Evolutionary conservation across 495 filamentous ascomycete species (phyloP).

Genomic region (Podospora appendiculata): DNA sequence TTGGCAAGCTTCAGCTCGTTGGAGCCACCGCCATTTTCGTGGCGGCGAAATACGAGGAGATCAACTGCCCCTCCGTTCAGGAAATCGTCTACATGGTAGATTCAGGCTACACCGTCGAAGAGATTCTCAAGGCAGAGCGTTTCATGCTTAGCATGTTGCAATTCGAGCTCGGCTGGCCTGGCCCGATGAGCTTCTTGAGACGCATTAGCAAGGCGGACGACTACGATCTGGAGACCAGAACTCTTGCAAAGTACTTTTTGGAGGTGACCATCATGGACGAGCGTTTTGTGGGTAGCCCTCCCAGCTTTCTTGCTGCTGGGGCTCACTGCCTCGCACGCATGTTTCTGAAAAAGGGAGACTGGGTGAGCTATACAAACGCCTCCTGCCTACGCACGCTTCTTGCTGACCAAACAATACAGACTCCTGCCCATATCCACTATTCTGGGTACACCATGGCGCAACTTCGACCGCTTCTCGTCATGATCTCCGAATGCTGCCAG

Average conservation of each 20-base stretch:
- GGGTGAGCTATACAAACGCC: conserved; percentile 55
- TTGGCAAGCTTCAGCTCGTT: conserved; percentile 91
- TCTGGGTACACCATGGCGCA: conserved; percentile 86
- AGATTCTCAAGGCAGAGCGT: conserved; percentile 93
- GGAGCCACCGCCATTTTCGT: conserved; percentile 94
- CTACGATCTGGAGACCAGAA: conserved; percentile 92
- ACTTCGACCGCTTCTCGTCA: conserved; percentile 63
- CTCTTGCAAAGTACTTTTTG: conserved; percentile 95
- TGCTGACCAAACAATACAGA: conserved; percentile 35
- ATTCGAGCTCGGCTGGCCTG: conserved; percentile 93
- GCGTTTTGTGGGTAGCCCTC: conserved; percentile 83
- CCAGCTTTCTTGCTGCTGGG: conserved; percentile 85
- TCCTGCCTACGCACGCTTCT: neutral
- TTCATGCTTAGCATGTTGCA: conserved; percentile 96
- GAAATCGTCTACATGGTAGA: conserved; percentile 99
- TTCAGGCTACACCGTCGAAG: conserved; percentile 75
- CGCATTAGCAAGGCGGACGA: conserved; percentile 98
- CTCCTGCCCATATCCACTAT: conserved; percentile 77
- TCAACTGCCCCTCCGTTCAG: conserved; percentile 86
- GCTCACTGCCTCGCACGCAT: conserved; percentile 89
- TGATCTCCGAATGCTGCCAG: conserved; percentile 81
- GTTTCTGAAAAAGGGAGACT: conserved; percentile 81
- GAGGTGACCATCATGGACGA: conserved; percentile 98
- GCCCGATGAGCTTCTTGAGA: conserved; percentile 95
- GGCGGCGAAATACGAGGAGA: conserved; percentile 97